These are phyloP conservation scores for Protomyces gravidus DNA, from an alignment of 1,139 yeast species.

Conservation along the genomic window DNA sequence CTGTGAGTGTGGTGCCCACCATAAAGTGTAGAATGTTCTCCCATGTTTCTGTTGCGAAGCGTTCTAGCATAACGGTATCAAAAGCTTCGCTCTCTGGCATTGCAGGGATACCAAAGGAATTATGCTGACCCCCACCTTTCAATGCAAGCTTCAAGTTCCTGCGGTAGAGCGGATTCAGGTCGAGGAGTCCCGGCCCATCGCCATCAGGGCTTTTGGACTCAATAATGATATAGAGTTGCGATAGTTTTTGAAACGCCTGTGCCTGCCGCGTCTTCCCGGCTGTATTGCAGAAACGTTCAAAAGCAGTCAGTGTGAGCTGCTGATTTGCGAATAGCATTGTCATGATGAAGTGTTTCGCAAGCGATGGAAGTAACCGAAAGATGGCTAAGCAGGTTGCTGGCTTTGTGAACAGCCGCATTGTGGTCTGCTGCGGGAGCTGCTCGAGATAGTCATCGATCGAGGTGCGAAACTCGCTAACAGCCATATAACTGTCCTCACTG, in stretches of 20 bases:
- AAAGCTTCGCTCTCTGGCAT: conserved; percentile 53
- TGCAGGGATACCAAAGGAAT: conserved; percentile 56
- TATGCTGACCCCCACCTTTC: conserved; percentile 62
- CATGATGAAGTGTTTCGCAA: conserved; percentile 86
- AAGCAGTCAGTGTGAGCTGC: conserved; percentile 61
- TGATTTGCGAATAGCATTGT: conserved; percentile 77
- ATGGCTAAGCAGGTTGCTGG: conserved; percentile 95
- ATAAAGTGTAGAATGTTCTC: conserved; percentile 91
- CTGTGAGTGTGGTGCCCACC: conserved; percentile 70
- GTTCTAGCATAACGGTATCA: conserved; percentile 62
- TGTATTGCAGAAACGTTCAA: conserved; percentile 71
- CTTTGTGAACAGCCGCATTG: conserved; percentile 65
- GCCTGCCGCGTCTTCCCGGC: conserved; percentile 47
- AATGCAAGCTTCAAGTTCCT: conserved; percentile 73
- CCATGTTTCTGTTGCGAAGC: conserved; percentile 84
- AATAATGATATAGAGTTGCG: conserved; percentile 54
- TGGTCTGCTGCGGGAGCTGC: conserved; percentile 78
- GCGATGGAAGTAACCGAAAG: conserved; percentile 76
- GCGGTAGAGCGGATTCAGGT: conserved; percentile 69
- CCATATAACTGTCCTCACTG: conserved; percentile 22
- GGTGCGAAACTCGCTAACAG: conserved; percentile 49
- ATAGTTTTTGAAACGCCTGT: conserved; percentile 75
- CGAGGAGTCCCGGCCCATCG: conserved; percentile 43
- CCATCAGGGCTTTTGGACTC: conserved; percentile 17
- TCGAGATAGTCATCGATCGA: conserved; percentile 88